Percentiles rank a stretch among this genome's conserved stretches.
phyloP scores from a whole-genome alignment of 139 green algal species.

The Mesostigma viride region DNA sequence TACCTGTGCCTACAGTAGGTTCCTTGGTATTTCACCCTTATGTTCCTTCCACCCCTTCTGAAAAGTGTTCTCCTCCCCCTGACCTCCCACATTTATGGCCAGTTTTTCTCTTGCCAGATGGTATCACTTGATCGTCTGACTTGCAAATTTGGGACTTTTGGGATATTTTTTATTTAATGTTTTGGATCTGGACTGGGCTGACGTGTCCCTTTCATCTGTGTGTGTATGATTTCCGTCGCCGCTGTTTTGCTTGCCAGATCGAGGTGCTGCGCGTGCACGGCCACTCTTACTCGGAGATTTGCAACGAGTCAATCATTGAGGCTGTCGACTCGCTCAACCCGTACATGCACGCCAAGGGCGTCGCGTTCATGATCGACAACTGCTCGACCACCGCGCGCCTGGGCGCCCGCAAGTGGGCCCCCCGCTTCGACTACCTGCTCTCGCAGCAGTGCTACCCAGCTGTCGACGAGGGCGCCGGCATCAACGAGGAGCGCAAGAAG shows the following conservation, averaged over 20 bases:
- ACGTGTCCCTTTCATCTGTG: no score
- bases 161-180: no score
- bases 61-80: no score
- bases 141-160: no score
- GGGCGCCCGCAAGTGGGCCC: constrained; percentile 93
- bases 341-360: constrained; percentile 97
- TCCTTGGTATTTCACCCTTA: no score
- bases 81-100: no score
- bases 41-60: no score
- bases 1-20: no score
- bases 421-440: constrained; percentile 96
- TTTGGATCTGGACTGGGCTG: no score
- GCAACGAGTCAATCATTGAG: constrained; percentile 98
- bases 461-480: constrained; percentile 27
- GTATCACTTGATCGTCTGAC: no score
- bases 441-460: constrained; percentile 61
- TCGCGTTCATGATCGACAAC: constrained; percentile 99
- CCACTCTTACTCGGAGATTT: constrained; percentile 96
- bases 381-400: constrained; percentile 99
- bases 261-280: constrained; percentile 81
- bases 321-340: constrained; percentile 97
- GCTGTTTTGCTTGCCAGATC: constrained; percentile 34
- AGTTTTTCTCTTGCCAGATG: no score
- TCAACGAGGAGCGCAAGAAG: constrained; percentile 29
- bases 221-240: no score